These are phyloP conservation scores for Cladosporium sp. DNA, from an alignment of 2,329 filamentous ascomycete species.

Conservation along the genomic window DNA sequence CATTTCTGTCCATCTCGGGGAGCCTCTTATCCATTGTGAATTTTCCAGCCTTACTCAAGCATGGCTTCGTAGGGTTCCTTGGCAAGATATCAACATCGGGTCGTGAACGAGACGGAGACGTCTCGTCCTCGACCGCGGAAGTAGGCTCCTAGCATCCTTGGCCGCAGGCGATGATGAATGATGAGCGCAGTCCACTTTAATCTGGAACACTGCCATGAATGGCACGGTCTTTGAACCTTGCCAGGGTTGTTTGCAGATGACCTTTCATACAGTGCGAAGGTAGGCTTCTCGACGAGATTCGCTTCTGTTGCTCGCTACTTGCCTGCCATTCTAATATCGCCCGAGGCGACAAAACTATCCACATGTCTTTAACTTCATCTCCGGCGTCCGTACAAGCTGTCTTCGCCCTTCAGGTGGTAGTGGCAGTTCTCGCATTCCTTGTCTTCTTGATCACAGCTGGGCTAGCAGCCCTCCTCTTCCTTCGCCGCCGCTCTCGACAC, in stretches of 20 bases:
- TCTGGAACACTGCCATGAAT: background rate
- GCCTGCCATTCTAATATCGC: background rate
- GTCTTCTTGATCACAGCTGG: background rate
- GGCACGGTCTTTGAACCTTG: background rate
- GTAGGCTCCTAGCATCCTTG: background rate
- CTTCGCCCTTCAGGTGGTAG: slow-evolving; percentile 21
- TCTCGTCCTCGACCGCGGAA: background rate
- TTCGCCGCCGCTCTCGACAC: background rate
- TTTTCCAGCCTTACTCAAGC: background rate
- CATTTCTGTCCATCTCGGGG: background rate
- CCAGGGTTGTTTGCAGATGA: background rate
- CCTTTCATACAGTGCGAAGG: background rate
- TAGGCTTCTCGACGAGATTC: background rate
- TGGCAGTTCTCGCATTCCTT: slow-evolving; percentile 16
- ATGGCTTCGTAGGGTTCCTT: background rate
- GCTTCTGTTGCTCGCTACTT: background rate
- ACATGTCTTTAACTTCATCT: slow-evolving; percentile 12
- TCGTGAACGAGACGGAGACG: background rate
- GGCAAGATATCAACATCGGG: background rate
- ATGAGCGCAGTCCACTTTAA: background rate
- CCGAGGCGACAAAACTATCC: background rate
- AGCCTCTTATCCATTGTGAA: background rate
- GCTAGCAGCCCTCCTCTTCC: background rate
- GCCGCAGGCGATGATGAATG: background rate
- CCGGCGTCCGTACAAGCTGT: slow-evolving; percentile 1